Evolutionary conservation across 305 asterid species (phyloP), one percentile per base, ranked within the genome.

Genomic region (Plantago lanceolata): DNA sequence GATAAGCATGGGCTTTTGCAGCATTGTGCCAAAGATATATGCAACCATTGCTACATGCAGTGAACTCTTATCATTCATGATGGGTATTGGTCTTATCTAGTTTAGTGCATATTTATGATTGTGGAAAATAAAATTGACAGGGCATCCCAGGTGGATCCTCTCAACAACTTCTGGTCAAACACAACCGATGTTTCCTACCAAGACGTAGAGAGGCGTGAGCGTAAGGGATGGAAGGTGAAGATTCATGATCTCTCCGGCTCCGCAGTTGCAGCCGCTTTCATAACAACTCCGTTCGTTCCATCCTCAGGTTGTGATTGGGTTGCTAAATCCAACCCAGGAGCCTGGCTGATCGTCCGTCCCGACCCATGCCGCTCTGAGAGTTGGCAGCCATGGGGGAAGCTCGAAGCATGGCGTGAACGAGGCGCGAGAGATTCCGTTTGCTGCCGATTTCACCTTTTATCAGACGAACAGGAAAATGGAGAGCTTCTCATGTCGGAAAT

Each of bases 351-450:
- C 3, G 97, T 88, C 71, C 85, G 85, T 3, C 96, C 96, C 2
- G 94, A 90, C 64, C 70, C 85, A 28, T 77, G 84, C 80, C 73
- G 85, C 69, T 81, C 88, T 0, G 89, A 82, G 65, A 81, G 95
- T 79, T 88, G 95, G 97, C 96, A 82, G 74, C 97, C 96, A 16
- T 90, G 97, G 97, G 97, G 96, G 67, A 90, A 88, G 78, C 96
- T 90, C 6, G 97, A 90, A 69, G 97, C 95, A 14, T 90, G 97
- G 97, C 93, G 96, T 2, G 96, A 90, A 64, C 84, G 89, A 59
- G 96, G 94, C 53, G 59, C 80, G 57, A 72, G 83, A 59, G 97
- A 90, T 29, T 82, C 82, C 53, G 67, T 90, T 29, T 82, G 83
- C 82, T 83, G 86, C 80, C 90, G 96, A 7, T 90, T 90, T 82